Evolutionary conservation across 345 rosid genomes (phyloP).

Genomic region (Acer negundo): DNA sequence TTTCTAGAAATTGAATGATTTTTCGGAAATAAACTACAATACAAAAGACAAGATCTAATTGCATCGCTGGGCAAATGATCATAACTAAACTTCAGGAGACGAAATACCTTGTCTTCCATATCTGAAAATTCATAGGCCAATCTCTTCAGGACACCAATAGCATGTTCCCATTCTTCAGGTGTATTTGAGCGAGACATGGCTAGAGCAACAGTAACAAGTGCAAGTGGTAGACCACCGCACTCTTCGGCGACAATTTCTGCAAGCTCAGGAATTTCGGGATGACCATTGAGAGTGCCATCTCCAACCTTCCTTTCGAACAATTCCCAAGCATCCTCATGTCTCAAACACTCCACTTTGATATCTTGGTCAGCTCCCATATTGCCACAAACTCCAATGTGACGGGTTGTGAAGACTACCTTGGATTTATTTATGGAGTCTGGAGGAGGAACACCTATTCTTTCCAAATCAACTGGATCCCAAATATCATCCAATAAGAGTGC

Average conservation of each 20-base stretch:
- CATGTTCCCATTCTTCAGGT: neutral
- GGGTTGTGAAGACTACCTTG: neutral
- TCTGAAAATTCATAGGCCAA: neutral
- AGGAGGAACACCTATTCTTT: neutral
- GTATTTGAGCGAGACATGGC: neutral
- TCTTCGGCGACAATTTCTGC: too few relatives aligned
- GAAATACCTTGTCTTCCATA: neutral
- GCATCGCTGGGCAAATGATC: neutral
- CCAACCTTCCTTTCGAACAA: too few relatives aligned
- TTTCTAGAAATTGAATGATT: too few relatives aligned
- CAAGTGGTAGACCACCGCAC: neutral
- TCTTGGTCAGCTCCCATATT: neutral
- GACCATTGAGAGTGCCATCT: too few relatives aligned
- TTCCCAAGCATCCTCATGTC: too few relatives aligned
- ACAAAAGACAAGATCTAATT: slow-evolving; percentile 10
- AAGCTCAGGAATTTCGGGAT: too few relatives aligned
- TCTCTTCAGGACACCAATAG: neutral
- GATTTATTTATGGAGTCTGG: neutral
- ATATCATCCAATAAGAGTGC: neutral
- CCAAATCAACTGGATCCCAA: neutral
- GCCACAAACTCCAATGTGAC: neutral
- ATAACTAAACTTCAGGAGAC: slow-evolving; percentile 6
- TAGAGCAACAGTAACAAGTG: neutral
- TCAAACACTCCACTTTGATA: too few relatives aligned
- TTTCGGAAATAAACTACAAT: neutral